Evolutionary conservation across 106 monocot species (phyloP).

Genomic region (Phalaenopsis aphrodite): DNA sequence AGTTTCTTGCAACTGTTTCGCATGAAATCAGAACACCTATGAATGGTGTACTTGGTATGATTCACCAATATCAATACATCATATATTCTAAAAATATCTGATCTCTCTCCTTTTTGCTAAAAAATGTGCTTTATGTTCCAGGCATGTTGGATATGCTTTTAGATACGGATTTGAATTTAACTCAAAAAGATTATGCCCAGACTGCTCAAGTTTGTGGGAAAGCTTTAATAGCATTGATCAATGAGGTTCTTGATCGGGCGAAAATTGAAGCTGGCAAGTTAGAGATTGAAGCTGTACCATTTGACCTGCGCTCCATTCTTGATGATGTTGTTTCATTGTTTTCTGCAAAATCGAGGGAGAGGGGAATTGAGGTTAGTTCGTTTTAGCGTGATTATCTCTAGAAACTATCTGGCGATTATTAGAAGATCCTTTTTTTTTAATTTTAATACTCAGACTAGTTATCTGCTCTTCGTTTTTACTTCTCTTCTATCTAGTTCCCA

Average conservation of each 20-base stretch:
- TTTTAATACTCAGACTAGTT: neutral
- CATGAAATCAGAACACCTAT: conserved; percentile 99
- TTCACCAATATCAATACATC: neutral
- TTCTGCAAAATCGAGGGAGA: conserved; percentile 76
- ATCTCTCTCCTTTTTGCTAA: neutral
- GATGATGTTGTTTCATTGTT: conserved; percentile 92
- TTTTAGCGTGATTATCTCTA: neutral
- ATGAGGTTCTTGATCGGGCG: conserved; percentile 95
- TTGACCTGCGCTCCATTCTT: conserved; percentile 70
- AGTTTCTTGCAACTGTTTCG: conserved; percentile 99
- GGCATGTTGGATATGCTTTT: conserved; percentile 99
- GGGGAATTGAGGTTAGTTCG: conserved; percentile 66
- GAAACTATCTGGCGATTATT: neutral
- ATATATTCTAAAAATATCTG: too few relatives aligned
- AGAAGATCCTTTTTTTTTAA: neutral
- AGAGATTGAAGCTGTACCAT: conserved; percentile 83
- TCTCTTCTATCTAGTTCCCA: neutral
- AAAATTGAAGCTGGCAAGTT: conserved; percentile 98
- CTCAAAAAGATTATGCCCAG: conserved; percentile 89
- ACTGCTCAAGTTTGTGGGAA: conserved; percentile 97
- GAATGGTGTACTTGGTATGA: conserved; percentile 97
- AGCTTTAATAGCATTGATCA: conserved; percentile 84
- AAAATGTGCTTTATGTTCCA: conserved; percentile 12
- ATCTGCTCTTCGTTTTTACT: neutral
- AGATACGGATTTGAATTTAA: conserved; percentile 75